Base-by-base conservation (phyloP, 805 yeast genomes). In the Ogataea thermomethanolica region DNA sequence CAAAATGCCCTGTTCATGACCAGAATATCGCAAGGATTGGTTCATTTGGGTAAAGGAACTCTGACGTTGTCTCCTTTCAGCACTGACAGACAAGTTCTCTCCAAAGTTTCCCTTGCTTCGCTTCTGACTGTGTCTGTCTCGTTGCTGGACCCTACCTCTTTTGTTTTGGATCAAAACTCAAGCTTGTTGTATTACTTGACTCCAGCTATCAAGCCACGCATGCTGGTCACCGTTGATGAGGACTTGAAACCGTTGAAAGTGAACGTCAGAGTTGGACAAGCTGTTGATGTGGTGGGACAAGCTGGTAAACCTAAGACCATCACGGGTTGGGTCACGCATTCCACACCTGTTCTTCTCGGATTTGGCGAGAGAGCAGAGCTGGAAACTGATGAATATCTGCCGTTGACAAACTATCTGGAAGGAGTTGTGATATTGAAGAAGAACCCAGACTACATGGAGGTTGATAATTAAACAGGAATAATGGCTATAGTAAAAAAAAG, bases 311-410 rank as follows among this genome's bases (percentile, higher is more conserved):
- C 99, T 35, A 93, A 93, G 72, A 90, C 97, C 9, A 93, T 93
- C 34, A 93, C 99, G 4, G 99, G 99, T 26, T 93, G 99, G 99
- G 98, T 93, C 14, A 93, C 99, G 1, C 99, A 93, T 58, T 85
- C 93, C 5, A 93, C 99, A 0, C 99, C 99, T 0, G 99, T 93
- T 14, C 70, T 93, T 53, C 72, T 93, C 41, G 90, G 93, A 29
- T 81, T 81, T 53, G 98, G 98, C 31, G 99, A 93, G 64, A 76
- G 97, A 48, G 99, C 99, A 0, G 99, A 93, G 64, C 71, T 93
- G 51, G 99, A 95, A 61, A 89, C 85, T 53, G 95, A 89, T 45
- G 96, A 93, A 66, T 93, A 90, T 67, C 73, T 86, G 46, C 79
- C 95, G 45, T 73, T 88, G 53, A 76, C 93, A 8, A 76, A 80